A percentile compares a stretch with the other conserved stretches of the same genome.
Evolutionary conservation across 805 yeast genomes (phyloP).

Genomic region (Candida suzukii): DNA sequence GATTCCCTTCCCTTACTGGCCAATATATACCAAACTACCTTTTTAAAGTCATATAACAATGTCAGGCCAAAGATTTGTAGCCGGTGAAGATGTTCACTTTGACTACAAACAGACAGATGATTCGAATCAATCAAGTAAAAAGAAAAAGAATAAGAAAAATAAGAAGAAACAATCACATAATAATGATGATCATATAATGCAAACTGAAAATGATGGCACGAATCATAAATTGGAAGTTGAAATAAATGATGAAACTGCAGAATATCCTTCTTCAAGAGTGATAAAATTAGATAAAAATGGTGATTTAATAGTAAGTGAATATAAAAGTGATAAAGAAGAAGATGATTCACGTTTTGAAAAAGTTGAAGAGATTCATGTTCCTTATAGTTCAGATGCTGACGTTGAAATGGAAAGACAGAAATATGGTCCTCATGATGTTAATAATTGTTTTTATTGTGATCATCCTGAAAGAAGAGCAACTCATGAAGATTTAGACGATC

Average conservation of each 20-base stretch:
- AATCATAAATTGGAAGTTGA: slow-evolving; percentile 31
- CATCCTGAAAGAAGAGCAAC: slow-evolving; percentile 6
- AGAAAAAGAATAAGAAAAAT: slow-evolving; percentile 11
- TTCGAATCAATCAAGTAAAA: slow-evolving; percentile 2
- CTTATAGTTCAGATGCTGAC: not conserved
- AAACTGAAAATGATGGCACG: not conserved
- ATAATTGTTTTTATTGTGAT: slow-evolving; percentile 9
- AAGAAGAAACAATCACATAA: slow-evolving; percentile 5
- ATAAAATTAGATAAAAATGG: slow-evolving; percentile 65
- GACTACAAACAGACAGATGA: slow-evolving; percentile 13
- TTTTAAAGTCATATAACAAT: not conserved
- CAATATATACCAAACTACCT: no score
- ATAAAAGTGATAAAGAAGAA: slow-evolving; percentile 16
- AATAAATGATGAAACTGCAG: slow-evolving; percentile 47
- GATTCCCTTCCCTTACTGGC: no score
- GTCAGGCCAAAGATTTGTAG: slow-evolving; percentile 11
- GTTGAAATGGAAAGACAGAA: not conserved
- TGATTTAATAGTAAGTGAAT: slow-evolving; percentile 63
- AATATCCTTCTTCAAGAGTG: slow-evolving; percentile 67
- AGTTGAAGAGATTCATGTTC: slow-evolving; percentile 13
- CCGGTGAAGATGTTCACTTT: slow-evolving; percentile 24
- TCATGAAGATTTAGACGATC: no score
- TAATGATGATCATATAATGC: not conserved
- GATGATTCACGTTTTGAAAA: slow-evolving; percentile 9
- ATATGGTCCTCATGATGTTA: slow-evolving; percentile 9